Evolutionary conservation across 129 eudicot species (phyloP).

Genomic region (Arctium minus): DNA sequence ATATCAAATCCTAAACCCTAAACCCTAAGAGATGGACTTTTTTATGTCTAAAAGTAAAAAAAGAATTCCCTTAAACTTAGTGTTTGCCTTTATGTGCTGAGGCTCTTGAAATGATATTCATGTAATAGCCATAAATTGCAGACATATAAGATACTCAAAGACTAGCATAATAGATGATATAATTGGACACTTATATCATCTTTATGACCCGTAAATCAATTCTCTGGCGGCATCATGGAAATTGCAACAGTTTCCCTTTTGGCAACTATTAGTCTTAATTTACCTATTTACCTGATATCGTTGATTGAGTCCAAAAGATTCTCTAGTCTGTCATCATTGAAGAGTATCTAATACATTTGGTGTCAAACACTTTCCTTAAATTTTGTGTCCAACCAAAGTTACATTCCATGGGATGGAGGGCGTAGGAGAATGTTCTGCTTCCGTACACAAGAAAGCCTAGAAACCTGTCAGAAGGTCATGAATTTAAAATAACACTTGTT

Average conservation of each 20-base stretch:
- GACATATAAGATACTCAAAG: neutral
- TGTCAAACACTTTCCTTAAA: neutral
- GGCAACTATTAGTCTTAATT: neutral
- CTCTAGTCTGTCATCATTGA: neutral
- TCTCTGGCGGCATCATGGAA: neutral
- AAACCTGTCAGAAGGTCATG: neutral
- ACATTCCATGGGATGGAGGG: neutral
- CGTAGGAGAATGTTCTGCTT: neutral
- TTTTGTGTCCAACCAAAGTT: neutral
- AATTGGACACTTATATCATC: neutral
- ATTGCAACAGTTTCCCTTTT: neutral
- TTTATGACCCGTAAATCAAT: neutral
- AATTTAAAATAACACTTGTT: neutral
- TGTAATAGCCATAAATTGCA: neutral
- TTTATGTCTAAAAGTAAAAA: neutral
- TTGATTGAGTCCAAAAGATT: conserved; percentile 5
- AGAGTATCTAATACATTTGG: neutral
- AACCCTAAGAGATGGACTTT: neutral
- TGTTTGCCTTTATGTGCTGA: neutral
- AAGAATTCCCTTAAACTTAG: neutral
- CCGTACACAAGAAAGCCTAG: too few species aligned
- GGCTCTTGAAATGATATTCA: neutral
- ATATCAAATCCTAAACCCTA: neutral
- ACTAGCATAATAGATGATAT: neutral
- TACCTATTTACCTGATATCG: neutral